Percentiles rank a stretch among this genome's conserved stretches.
These are phyloP conservation scores for Microbotryomycetes sp. DNA, from an alignment of 1,284 basidiomycete species.

Conservation along the genomic window DNA sequence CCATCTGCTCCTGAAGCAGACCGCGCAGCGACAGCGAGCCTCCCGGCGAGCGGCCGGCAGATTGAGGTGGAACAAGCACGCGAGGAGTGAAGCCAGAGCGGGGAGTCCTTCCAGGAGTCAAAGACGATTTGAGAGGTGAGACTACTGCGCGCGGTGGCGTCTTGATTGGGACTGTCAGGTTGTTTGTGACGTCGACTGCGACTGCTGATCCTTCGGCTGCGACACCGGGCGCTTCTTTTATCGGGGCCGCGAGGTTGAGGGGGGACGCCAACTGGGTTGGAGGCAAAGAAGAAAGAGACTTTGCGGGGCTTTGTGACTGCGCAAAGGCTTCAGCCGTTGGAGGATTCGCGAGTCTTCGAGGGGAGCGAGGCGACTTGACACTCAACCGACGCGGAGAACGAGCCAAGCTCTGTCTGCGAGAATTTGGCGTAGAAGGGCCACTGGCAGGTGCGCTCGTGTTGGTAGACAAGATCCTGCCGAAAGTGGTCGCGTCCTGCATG, in stretches of 20 bases:
- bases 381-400: not conserved
- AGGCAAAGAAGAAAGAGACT: not conserved
- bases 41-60: conserved; percentile 17
- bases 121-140: not conserved
- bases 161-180: not conserved
- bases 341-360: not conserved
- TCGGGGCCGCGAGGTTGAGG: not conserved
- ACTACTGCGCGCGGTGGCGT: not conserved
- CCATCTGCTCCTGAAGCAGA: conserved; percentile 3
- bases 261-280: not conserved
- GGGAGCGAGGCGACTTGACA: not conserved
- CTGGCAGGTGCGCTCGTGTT: not conserved
- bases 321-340: not conserved
- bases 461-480: conserved; percentile 13
- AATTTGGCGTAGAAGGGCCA: not conserved
- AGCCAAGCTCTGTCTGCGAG: not conserved
- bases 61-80: not conserved
- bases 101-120: not conserved
- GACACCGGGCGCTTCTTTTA: too few species aligned
- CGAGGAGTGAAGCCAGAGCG: conserved; percentile 3
- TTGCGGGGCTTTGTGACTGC: not conserved
- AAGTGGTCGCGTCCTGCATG: conserved; percentile 7
- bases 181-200: not conserved
- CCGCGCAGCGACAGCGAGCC: conserved; percentile 18
- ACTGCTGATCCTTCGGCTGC: too few species aligned